Conservation (phyloP, 225 moss, liverwort and hornwort genomes). For the Climacium dendroides region DNA sequence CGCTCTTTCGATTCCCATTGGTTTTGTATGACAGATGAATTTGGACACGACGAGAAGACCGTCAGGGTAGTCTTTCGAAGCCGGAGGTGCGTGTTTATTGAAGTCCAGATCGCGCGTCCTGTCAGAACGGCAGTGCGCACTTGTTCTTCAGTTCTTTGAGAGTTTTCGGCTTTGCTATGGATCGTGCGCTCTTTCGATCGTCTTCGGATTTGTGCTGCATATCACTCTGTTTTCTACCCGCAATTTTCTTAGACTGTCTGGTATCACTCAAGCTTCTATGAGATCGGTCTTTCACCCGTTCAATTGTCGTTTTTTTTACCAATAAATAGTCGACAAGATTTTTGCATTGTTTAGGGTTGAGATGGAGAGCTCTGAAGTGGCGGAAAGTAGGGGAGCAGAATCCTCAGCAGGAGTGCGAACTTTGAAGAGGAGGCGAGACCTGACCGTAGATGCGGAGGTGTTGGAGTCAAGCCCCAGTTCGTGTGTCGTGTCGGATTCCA, state of each 20-base stretch:
- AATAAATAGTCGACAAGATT: neutral
- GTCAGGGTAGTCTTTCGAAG: neutral
- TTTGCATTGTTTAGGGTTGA: neutral
- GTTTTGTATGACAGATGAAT: neutral
- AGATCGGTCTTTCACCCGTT: neutral
- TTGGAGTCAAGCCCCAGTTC: conserved; percentile 5
- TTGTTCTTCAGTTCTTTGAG: neutral
- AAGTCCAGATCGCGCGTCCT: no score
- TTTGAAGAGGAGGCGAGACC: neutral
- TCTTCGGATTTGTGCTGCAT: neutral
- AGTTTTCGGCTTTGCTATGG: no score
- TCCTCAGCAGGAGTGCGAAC: neutral
- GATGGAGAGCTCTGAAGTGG: conserved; percentile 6
- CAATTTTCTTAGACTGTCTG: neutral
- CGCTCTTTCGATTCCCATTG: neutral
- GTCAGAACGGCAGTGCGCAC: neutral
- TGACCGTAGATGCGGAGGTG: neutral
- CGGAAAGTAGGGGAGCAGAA: neutral
- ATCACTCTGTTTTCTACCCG: neutral
- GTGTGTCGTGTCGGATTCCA: neutral
- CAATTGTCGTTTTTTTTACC: neutral
- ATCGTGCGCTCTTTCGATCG: neutral
- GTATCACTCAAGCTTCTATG: neutral
- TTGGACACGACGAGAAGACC: neutral
- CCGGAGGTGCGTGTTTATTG: no score